Percentiles rank a stretch among this genome's conserved stretches.
Evolutionary conservation across 306 rosid genomes (phyloP).

Genomic region (Quercus berberidifolia): DNA sequence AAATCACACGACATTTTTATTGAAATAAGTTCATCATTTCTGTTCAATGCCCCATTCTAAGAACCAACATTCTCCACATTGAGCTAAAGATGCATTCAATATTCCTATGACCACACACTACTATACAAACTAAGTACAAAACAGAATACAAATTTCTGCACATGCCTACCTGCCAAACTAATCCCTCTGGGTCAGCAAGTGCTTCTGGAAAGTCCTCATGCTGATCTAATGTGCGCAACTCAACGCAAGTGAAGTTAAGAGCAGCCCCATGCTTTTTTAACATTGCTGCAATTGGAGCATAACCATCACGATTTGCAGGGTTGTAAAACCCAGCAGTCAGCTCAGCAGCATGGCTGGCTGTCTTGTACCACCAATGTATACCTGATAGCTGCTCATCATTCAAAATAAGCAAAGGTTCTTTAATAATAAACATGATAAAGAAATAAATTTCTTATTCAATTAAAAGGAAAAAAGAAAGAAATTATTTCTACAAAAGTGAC

Average conservation of each 20-base stretch:
- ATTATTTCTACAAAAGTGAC: conserved; percentile 5
- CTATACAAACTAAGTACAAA: not conserved
- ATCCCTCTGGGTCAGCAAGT: conserved; percentile 73
- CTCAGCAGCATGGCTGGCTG: conserved; percentile 91
- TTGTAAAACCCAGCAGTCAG: conserved; percentile 91
- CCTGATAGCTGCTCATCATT: conserved; percentile 77
- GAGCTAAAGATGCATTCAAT: not conserved
- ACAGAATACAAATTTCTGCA: not conserved
- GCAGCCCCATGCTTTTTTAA: conserved; percentile 62
- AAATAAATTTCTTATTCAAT: conserved; percentile 3
- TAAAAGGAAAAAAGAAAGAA: no score
- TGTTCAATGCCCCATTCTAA: not conserved
- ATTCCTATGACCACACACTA: not conserved
- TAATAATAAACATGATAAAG: conserved; percentile 26
- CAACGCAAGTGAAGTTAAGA: conserved; percentile 64
- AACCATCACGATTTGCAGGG: conserved; percentile 92
- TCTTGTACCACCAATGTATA: conserved; percentile 96
- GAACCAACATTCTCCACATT: not conserved
- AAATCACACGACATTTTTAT: not conserved
- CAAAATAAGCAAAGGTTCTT: conserved; percentile 43
- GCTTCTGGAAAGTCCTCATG: conserved; percentile 59
- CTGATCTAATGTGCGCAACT: conserved; percentile 53
- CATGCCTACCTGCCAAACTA: conserved; percentile 82
- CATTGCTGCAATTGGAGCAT: conserved; percentile 72
- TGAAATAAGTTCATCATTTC: not conserved